Evolutionary conservation across 2,329 filamentous ascomycete genomes (phyloP).

Genomic region (Penicillium sp.): DNA sequence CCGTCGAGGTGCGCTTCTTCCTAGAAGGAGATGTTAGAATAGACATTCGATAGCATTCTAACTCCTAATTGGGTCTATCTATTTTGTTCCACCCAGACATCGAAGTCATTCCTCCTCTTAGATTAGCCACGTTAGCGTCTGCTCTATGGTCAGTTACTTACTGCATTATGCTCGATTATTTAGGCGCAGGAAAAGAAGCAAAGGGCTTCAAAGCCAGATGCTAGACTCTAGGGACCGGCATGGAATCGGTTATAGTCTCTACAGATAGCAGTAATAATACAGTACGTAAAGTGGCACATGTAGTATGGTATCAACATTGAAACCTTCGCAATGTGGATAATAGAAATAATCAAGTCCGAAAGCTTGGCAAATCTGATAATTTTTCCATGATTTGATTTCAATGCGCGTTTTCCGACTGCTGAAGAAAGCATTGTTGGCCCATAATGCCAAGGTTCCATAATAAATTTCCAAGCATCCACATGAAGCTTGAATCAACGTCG

Average conservation of each 20-base stretch:
- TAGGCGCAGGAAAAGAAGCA: not conserved
- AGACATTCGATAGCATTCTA: not conserved
- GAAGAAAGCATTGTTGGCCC: not conserved
- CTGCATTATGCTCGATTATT: not conserved
- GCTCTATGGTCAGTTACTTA: not conserved
- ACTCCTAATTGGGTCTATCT: not conserved
- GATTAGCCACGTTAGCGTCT: not conserved
- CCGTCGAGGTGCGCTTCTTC: not conserved
- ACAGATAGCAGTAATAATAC: not conserved
- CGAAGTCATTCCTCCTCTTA: not conserved
- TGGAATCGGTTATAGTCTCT: not conserved
- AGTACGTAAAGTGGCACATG: not conserved
- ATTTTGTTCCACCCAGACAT: not conserved
- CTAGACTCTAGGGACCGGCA: not conserved
- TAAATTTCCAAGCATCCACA: conserved; percentile 2
- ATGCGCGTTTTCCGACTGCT: not conserved
- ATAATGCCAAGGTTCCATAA: conserved; percentile 1
- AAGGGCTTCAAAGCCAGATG: not conserved
- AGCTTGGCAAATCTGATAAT: conserved; percentile 10
- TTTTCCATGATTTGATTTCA: not conserved
- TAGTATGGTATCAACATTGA: too few species aligned
- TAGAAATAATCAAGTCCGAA: not conserved
- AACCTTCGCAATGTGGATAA: not conserved
- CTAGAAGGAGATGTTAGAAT: not conserved
- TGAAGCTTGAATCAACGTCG: conserved; percentile 2